Base-by-base conservation (phyloP, 257 asterid species). In the Marsdenia floribunda region DNA sequence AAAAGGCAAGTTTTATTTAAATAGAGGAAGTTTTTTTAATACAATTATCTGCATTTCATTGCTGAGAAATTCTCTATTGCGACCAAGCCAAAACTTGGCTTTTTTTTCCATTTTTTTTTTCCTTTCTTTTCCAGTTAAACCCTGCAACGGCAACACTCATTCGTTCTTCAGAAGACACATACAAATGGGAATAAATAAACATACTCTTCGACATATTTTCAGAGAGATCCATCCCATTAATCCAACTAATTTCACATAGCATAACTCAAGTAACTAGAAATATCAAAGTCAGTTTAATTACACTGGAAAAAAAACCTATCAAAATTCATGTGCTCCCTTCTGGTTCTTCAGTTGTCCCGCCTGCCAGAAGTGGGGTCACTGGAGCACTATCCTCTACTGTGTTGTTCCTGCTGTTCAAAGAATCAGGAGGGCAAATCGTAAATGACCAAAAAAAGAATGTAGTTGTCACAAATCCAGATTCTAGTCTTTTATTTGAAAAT, bases 331-430 rank as follows among this genome's bases (percentile, higher is more conserved):
- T 42, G 49, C 77, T 60, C 29, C 61, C 40, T 47, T 66, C 71
- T 9, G 65, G 72, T 53, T 71, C 75, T 71, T 71, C 75, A 53
- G 44, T 38, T 53, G 52, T 52, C 26, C 16, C 57, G 1, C 22
- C 21, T 38, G 57, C 12, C 61, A 16, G 21, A 13, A 54, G 49
- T n/a, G 42, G 60, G 52, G 77, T 44, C 47, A 61, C 70, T 47
- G 77, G 50, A 42, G 69, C 59, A 42, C 29, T 40, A 44, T 9
- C 3, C 18, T 61, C 58, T n/a, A 26, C 49, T 16, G 42, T 9
- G 9, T 29, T 71, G 63, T 71, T 53, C 46, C 33, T 71, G 24
- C 65, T 71, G 65, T 16, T 24, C 2, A 50, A 10, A 71, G 16
- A 50, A 52, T 49, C 50, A 67, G 50, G 77, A n/a, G 70, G 63